Evolutionary conservation across 148 eudicot species (phyloP), one percentile per base, ranked within the genome.

Genomic region (Diospyros kaki): DNA sequence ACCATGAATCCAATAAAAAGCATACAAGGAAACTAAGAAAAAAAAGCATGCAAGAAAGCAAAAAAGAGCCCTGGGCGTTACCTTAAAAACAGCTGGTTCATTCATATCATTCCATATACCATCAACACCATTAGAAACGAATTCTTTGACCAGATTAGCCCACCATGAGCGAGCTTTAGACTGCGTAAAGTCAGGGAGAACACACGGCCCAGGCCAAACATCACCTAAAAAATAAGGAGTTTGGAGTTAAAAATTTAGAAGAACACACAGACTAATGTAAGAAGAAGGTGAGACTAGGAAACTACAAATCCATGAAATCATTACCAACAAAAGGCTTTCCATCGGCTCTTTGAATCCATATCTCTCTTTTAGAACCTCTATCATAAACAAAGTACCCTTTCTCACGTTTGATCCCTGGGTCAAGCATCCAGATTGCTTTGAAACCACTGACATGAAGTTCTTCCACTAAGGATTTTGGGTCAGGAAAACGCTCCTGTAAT

Each of bases 41-140:
- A 40, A 38, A 70, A 11, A 45, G 76, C n/a, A 17, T 52, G 70
- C 9, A n/a, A 58, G 52, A 9, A 64, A 71, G 65, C 13, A 69
- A 71, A 64, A 51, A 60, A 71, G 41, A 48, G 15, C 4, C 54
- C 17, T 68, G 7, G 69, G 53, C 56, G 18, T 79, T 65, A 89
- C 99, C 99, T 91, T 91, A 62, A 96, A 91, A 56, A 96, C 87
- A 74, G 98, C 90, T 50, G 99, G 99, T 84, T 96, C 99, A 79
- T 96, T 96, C 99, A 96, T 96, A 79, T 96, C 99, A 83, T 96
- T 96, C 99, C 99, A 96, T 80, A 96, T 89, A 80, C 99, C 99
- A 85, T 92, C 99, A 79, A 95, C 97, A 51, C 98, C 99, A 79
- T 91, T 84, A 75, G 91, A 74, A 73, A 81, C 51, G 58, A 95